Evolutionary conservation across 2,329 filamentous ascomycete species (phyloP).

Genomic region (Trichothecium roseum): DNA sequence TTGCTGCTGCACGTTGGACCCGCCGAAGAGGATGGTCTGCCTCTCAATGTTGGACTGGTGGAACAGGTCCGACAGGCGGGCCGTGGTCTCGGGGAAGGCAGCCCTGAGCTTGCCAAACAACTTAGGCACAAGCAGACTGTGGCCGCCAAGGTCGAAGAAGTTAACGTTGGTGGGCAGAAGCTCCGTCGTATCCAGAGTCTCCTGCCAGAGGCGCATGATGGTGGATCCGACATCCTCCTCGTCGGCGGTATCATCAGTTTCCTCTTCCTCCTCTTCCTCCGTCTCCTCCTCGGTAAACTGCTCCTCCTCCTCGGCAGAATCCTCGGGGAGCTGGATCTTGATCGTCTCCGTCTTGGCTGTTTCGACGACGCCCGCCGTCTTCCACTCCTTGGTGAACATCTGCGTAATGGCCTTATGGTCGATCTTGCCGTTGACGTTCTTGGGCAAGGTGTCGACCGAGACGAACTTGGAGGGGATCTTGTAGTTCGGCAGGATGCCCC

Average conservation of each 20-base stretch:
- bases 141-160: constrained; percentile 10
- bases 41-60: constrained; percentile 5
- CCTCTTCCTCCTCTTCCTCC: too few species aligned
- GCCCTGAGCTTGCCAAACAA: constrained; percentile 6
- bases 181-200: not conserved
- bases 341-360: not conserved
- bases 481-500: constrained; percentile 5
- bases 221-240: not conserved
- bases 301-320: too few species aligned
- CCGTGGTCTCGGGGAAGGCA: constrained; percentile 2
- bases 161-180: constrained; percentile 3
- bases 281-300: too few species aligned
- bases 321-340: too few species aligned
- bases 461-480: constrained; percentile 3
- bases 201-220: constrained; percentile 2
- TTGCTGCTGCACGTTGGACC: not conserved
- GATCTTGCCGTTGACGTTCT: constrained; percentile 7
- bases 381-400: too few species aligned
- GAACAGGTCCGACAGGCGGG: constrained; percentile 6
- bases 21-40: constrained; percentile 3
- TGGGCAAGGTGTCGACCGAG: constrained; percentile 2
- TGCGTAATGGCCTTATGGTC: constrained; percentile 7
- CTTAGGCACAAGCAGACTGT: constrained; percentile 7
- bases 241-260: too few species aligned
- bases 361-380: not conserved